Percentiles rank a stretch among this genome's conserved stretches.
phyloP scores from a whole-genome alignment of 1,139 yeast species.

The Arxiozyma telluris region DNA sequence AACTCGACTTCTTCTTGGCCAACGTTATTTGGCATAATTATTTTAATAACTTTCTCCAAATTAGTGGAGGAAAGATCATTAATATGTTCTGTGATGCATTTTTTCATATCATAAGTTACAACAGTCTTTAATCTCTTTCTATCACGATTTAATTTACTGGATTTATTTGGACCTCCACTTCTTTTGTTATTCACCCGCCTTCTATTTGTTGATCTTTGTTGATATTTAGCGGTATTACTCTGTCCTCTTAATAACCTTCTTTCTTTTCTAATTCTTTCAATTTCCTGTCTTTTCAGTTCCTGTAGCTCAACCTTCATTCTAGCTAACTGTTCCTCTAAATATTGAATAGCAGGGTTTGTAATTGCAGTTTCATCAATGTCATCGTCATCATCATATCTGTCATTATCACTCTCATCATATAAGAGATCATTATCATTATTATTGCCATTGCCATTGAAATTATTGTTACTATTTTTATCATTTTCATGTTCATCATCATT shows the following conservation, averaged over 20 bases:
- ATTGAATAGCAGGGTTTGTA: conserved; percentile 81
- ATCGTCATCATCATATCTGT: conserved; percentile 40
- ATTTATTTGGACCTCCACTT: conserved; percentile 5
- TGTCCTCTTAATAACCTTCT: conserved; percentile 31
- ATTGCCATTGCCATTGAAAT: conserved; percentile 21
- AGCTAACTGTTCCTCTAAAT: conserved; percentile 75
- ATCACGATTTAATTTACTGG: conserved; percentile 12
- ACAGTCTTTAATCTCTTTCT: conserved; percentile 35
- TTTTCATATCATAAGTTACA: conserved; percentile 92
- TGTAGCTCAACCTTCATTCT: conserved; percentile 82
- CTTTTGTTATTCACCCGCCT: conserved; percentile 9
- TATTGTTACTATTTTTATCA: conserved; percentile 21
- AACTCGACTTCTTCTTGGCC: conserved; percentile 79
- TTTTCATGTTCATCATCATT: conserved; percentile 29
- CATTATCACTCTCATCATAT: conserved; percentile 31
- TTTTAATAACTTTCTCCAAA: conserved; percentile 72
- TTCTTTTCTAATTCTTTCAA: conserved; percentile 45
- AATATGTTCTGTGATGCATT: conserved; percentile 82
- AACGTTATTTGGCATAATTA: conserved; percentile 74
- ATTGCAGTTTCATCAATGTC: conserved; percentile 65
- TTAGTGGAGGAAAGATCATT: conserved; percentile 68
- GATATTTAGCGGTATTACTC: conserved; percentile 14
- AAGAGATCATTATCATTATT: conserved; percentile 33
- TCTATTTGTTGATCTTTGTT: conserved; percentile 8
- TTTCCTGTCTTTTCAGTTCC: conserved; percentile 67